Percentiles rank a stretch among this genome's conserved stretches.
These are phyloP conservation scores for Jackrogersella minutella DNA, from an alignment of 495 filamentous ascomycete species.

Conservation along the genomic window DNA sequence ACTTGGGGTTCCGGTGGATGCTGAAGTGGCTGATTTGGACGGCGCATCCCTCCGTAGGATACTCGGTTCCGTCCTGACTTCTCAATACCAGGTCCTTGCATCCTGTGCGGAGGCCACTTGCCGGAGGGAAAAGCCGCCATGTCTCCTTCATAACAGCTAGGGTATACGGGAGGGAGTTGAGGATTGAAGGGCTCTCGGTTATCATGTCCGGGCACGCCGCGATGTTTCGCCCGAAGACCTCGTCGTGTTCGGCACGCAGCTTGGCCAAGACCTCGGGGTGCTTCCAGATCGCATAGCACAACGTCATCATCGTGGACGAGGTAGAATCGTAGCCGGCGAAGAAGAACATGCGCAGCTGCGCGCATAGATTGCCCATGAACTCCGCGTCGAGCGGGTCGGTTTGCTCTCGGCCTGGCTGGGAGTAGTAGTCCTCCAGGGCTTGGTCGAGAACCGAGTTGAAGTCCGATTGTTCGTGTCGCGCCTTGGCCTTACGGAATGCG, in stretches of 20 bases:
- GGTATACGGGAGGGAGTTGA: slow-evolving; percentile 57
- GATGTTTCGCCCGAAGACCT: slow-evolving; percentile 43
- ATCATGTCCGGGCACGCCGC: slow-evolving; percentile 41
- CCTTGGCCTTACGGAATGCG: slow-evolving; percentile 30
- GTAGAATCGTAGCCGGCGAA: slow-evolving; percentile 52
- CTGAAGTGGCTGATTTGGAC: slow-evolving; percentile 46
- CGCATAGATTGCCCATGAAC: slow-evolving; percentile 35
- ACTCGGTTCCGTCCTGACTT: slow-evolving; percentile 35
- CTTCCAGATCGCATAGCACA: slow-evolving; percentile 53
- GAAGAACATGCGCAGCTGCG: slow-evolving; percentile 42
- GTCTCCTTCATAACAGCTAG: slow-evolving; percentile 60
- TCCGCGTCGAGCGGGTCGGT: slow-evolving; percentile 28
- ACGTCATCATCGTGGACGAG: slow-evolving; percentile 48
- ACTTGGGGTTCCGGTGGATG: slow-evolving; percentile 44
- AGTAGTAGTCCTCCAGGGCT: slow-evolving; percentile 41
- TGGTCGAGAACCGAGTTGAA: slow-evolving; percentile 42
- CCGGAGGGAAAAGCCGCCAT: slow-evolving; percentile 53
- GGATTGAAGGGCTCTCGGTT: slow-evolving; percentile 44
- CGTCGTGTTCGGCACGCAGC: slow-evolving; percentile 57
- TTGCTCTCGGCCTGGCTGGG: slow-evolving; percentile 19
- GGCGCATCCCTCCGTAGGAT: slow-evolving; percentile 48
- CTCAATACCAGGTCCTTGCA: slow-evolving; percentile 45
- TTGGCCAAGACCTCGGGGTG: slow-evolving; percentile 51
- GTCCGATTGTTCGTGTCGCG: slow-evolving; percentile 26
- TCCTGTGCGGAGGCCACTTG: slow-evolving; percentile 41